These are phyloP conservation scores for Leishmania guyanensis DNA, from an alignment of 208 protist species.

Conservation along the genomic window DNA sequence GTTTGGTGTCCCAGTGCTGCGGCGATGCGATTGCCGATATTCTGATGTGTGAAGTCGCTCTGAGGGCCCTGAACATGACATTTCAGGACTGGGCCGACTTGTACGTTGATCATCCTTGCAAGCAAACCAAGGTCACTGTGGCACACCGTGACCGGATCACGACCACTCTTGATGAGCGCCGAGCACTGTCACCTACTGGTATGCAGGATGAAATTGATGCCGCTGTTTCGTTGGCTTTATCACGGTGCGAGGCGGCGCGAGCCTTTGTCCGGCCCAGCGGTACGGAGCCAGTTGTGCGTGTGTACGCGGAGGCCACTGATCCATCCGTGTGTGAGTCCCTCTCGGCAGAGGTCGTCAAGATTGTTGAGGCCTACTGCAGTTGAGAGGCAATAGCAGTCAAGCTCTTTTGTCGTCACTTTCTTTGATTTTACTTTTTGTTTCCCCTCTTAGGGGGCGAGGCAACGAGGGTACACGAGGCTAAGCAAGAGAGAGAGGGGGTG, in stretches of 20 bases:
- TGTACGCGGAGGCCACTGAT: slow-evolving; percentile 82
- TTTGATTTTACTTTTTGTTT: background rate
- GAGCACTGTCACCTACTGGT: slow-evolving; percentile 51
- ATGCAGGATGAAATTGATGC: slow-evolving; percentile 87
- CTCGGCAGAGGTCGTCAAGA: slow-evolving; percentile 27
- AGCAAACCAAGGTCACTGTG: slow-evolving; percentile 62
- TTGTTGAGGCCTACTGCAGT: slow-evolving; percentile 50
- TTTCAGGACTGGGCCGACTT: slow-evolving; percentile 51
- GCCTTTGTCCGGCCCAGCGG: slow-evolving; percentile 94
- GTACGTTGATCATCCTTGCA: slow-evolving; percentile 66
- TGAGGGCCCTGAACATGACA: slow-evolving; percentile 42
- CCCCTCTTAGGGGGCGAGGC: background rate
- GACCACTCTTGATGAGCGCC: slow-evolving; percentile 76
- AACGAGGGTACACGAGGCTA: background rate
- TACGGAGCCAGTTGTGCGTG: slow-evolving; percentile 94
- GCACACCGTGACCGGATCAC: slow-evolving; percentile 55
- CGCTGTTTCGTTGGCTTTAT: slow-evolving; percentile 37
- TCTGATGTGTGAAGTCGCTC: slow-evolving; percentile 70
- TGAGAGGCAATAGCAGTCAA: background rate
- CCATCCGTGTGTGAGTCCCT: slow-evolving; percentile 39
- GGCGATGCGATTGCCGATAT: slow-evolving; percentile 89
- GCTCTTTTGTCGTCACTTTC: background rate
- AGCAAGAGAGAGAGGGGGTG: background rate
- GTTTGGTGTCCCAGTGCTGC: slow-evolving; percentile 80
- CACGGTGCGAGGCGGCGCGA: slow-evolving; percentile 29